Evolutionary conservation across 257 asterid genomes (phyloP).

Genomic region (Oldenlandia corymbosa): DNA sequence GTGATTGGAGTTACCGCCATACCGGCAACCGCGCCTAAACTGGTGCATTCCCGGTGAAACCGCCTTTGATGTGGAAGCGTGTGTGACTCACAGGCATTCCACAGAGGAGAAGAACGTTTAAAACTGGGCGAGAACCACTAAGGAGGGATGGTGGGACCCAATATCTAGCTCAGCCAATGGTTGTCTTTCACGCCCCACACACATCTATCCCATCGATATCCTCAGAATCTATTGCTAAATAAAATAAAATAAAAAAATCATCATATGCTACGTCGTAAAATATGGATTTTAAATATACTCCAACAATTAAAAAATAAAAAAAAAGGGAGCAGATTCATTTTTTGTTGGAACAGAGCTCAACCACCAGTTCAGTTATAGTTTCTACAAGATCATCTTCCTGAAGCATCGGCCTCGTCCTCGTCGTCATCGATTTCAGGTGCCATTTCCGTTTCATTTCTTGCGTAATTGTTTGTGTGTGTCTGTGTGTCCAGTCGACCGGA

Average conservation of each 20-base stretch:
- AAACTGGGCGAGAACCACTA: conserved; percentile 38
- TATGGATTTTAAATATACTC: neutral
- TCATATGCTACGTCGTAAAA: too few relatives aligned
- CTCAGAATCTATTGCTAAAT: neutral
- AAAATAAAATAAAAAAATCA: neutral
- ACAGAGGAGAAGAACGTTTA: too few relatives aligned
- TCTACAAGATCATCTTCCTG: neutral
- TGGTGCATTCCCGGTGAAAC: too few relatives aligned
- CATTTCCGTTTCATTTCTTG: neutral
- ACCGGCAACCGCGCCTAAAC: too few relatives aligned
- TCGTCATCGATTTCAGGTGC: neutral
- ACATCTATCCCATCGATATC: conserved; percentile 23
- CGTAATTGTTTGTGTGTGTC: neutral
- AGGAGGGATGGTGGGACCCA: conserved; percentile 26
- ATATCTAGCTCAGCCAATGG: conserved; percentile 59
- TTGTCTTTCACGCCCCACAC: conserved; percentile 14
- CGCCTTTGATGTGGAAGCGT: too few relatives aligned
- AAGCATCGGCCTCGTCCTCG: too few relatives aligned
- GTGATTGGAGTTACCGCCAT: too few relatives aligned
- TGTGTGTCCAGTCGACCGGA: too few relatives aligned
- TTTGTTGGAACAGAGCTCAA: conserved; percentile 24
- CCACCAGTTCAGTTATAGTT: neutral
- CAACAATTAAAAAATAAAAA: neutral
- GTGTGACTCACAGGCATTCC: too few relatives aligned
- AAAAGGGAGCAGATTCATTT: conserved; percentile 3